phyloP scores from a whole-genome alignment of 495 filamentous ascomycete species.

The Penicillium lividum region DNA sequence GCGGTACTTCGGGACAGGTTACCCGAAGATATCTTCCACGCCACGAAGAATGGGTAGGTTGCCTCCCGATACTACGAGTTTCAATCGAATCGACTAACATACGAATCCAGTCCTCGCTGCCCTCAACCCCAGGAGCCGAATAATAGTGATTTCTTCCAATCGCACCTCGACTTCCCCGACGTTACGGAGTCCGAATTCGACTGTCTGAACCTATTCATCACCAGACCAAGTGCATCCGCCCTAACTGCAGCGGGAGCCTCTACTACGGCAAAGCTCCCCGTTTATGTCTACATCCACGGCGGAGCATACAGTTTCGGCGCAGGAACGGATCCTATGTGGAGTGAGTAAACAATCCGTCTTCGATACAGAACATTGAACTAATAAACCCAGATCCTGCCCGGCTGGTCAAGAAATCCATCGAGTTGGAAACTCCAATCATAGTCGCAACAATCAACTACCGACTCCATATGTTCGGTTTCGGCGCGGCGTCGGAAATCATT shows the following conservation, averaged over 20 bases:
- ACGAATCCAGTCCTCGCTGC: background rate
- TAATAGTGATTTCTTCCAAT: background rate
- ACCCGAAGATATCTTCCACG: background rate
- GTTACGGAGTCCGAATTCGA: conserved; percentile 5
- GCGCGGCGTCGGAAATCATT: background rate
- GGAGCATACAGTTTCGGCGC: conserved; percentile 4
- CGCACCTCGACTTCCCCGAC: background rate
- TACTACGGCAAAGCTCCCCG: background rate
- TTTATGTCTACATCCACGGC: conserved; percentile 1
- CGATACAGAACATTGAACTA: background rate
- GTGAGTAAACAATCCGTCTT: background rate
- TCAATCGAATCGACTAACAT: background rate
- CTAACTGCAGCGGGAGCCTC: background rate
- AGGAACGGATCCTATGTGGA: conserved; percentile 6
- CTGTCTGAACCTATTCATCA: conserved; percentile 2
- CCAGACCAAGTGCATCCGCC: background rate
- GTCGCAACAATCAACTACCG: conserved; percentile 5
- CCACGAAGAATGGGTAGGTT: conserved; percentile 5
- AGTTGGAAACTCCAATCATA: background rate
- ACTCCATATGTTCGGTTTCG: conserved; percentile 6
- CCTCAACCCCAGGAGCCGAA: background rate
- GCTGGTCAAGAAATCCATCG: background rate
- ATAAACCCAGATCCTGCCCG: background rate
- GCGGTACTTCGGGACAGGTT: background rate
- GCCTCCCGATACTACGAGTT: background rate